Base-by-base conservation (phyloP, 1,284 basidiomycete species). In the Anthracocystis panici-leucophaei region DNA sequence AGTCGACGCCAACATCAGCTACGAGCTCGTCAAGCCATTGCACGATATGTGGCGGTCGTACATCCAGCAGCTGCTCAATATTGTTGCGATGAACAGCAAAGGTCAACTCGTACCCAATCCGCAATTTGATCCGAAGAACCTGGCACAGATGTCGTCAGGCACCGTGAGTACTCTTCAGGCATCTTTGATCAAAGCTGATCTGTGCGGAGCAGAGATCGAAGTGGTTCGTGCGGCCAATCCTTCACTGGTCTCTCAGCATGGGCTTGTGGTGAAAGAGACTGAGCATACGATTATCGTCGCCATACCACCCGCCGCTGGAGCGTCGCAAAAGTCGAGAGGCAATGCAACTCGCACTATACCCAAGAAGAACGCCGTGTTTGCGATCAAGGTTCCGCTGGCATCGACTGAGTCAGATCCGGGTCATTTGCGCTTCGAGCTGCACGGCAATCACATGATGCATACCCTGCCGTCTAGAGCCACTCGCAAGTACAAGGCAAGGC, bases 401-500 rank as follows among this genome's bases (percentile, higher is more conserved):
- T 21, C 53, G 1, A 21, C 46, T 8, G 5, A 21, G 40, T 11
- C 42, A 8, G 61, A 65, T 9, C n/a, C 35, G 12, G 55, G 51
- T 2, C 33, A 63, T 20, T 50, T 77, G 5, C 60, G 65, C 18
- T 77, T 77, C 48, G 71, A 74, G 41, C 48, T 77, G 10, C 71
- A 77, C 23, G 75, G 75, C 44, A 75, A 67, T 41, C 75, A 77
- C 38, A 77, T 77, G 75, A 75, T 70, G 71, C 75, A 77, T 21
- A 74, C 59, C 2, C 51, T 77, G 6, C 75, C 75, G 14, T 66
- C 71, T 0, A 62, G 75, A 49, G 72, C 75, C 16, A 74, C 75
- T 10, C 40, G 75, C 6, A 77, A 77, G 50, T 71, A 75, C 60
- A 77, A 77, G 54, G 66, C 66, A 3, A 45, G 71, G 18, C 65